Base-by-base conservation (phyloP, 2,329 filamentous ascomycete genomes). In the Ilyonectria robusta region DNA sequence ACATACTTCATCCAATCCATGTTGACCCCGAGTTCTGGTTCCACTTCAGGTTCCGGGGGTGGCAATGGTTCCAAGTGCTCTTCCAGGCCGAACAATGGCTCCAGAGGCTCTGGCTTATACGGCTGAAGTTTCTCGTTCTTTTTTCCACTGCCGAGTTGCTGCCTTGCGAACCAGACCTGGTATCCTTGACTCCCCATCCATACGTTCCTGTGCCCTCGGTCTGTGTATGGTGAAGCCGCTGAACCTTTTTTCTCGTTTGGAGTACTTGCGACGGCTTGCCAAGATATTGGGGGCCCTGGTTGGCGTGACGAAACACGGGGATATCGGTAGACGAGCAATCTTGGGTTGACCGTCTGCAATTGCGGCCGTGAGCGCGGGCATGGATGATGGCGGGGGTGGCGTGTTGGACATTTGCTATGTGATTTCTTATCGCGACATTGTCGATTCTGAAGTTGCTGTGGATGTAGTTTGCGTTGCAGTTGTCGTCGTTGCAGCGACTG, bases 181-280 rank as follows among this genome's bases (percentile, higher is more conserved):
- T 67, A 75, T 1, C 73, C 73, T 1, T 59, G 48, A 6, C 73
- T 68, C 9, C 71, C 73, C 71, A 75, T 72, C 65, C 70, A 74
- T 0, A 31, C 17, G 2, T 65, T n/a, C 6, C 58, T 26, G 6
- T 56, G n/a, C 11, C 53, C 21, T 1, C 17, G 37, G 1, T 1
- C 23, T 4, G 40, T 10, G 9, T 69, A 70, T 23, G 70, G 66
- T 0, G 67, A 67, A 4, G 33, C 13, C 7, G 3, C 13, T 10
- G 3, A 10, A 10, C 1, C 9, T 2, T n/a, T 19, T 23, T 40
- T 40, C 7, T 1, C 1, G 23, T 42, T 10, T 3, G n/a, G 15
- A 0, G n/a, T 11, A 0, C 33, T 26, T 4, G 4, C 40, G 0
- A 23, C 1, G 62, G 17, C 2, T 31, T 63, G 0, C 15, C 57